Evolutionary conservation across 2,329 filamentous ascomycete species (phyloP), one percentile per base, ranked within the genome.

Genomic region (Pseudocercospora ulei): DNA sequence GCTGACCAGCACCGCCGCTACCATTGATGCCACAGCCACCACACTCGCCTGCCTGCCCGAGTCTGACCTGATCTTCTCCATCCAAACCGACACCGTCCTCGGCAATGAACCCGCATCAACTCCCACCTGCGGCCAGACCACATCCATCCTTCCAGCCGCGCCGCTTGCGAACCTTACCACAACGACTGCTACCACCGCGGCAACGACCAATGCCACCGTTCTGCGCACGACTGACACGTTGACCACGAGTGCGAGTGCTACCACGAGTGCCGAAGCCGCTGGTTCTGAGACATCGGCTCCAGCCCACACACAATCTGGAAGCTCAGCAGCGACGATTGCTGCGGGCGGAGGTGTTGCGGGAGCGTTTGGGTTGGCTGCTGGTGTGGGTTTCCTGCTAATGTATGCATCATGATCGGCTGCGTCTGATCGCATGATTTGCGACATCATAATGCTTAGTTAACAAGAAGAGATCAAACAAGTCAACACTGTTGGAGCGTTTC

Each of bases 31-130:
- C 22, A 3, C 8, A 12, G 7, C 23, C 12, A 14, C 28, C 18
- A 29, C 16, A 7, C 26, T 22, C 13, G 37, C 33, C 11, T 48
- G 46, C 27, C 23, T 40, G 9, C 44, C 41, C 3, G 36, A 42
- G 25, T 33, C 33, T 12, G 38, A 44, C 12, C 11, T 38, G n/a
- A 16, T 47, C 6, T 44, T 49, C 37, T 47, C 40, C 19, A 49
- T 49, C 8, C 47, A 49, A 23, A 49, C 47, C 24, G 44, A 49
- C 26, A 49, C 47, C n/a, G 22, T 39, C 28, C 27, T 46, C 17
- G 19, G 27, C 8, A 42, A 44, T 4, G 41, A 36, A 7, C 30
- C 41, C 29, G 20, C 38, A 13, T 39, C 41, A 8, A 44, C 41
- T 7, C 41, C 41, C 14, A 9, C 40, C 27, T 44, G 41, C 20